Evolutionary conservation across 768 basidiomycete species (phyloP).

Genomic region (Lentinus tigrinus): DNA sequence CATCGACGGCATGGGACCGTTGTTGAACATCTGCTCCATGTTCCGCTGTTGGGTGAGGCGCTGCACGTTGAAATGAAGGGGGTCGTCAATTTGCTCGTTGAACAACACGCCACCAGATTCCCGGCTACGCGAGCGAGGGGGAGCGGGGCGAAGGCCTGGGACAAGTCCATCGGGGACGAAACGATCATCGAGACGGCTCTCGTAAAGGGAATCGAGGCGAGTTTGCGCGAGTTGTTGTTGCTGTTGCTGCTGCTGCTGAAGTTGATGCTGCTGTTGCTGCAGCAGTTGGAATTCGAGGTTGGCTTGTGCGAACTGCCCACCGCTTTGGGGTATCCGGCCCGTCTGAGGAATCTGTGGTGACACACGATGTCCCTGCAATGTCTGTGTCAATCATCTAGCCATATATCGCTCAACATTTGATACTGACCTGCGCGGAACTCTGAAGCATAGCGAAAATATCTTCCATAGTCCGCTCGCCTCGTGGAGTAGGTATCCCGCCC

Average conservation of each 20-base stretch:
- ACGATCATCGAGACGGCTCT: conserved; percentile 72
- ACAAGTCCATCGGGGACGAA: conserved; percentile 87
- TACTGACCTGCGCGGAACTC: conserved; percentile 69
- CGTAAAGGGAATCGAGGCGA: conserved; percentile 69
- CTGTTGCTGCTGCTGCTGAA: conserved; percentile 38
- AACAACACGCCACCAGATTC: conserved; percentile 51
- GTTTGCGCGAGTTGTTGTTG: conserved; percentile 38
- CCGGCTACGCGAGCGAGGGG: conserved; percentile 55
- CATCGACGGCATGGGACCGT: conserved; percentile 41
- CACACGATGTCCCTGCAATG: conserved; percentile 23
- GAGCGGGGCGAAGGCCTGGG: conserved; percentile 71
- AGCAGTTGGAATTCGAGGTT: conserved; percentile 35
- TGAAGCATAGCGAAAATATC: conserved; percentile 82
- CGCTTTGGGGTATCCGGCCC: conserved; percentile 24
- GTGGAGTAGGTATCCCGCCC: conserved; percentile 31
- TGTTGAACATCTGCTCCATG: conserved; percentile 57
- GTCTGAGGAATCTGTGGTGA: conserved; percentile 25
- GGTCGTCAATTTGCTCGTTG: conserved; percentile 61
- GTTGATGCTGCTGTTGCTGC: conserved; percentile 37
- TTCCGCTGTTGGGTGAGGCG: conserved; percentile 51
- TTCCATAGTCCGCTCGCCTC: conserved; percentile 64
- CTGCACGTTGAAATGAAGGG: conserved; percentile 58
- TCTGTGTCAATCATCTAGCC: background rate
- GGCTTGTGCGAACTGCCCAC: conserved; percentile 25
- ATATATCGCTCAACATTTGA: background rate